Evolutionary conservation across 1,284 basidiomycete species (phyloP).

Genomic region (Sporisorium reilianum): DNA sequence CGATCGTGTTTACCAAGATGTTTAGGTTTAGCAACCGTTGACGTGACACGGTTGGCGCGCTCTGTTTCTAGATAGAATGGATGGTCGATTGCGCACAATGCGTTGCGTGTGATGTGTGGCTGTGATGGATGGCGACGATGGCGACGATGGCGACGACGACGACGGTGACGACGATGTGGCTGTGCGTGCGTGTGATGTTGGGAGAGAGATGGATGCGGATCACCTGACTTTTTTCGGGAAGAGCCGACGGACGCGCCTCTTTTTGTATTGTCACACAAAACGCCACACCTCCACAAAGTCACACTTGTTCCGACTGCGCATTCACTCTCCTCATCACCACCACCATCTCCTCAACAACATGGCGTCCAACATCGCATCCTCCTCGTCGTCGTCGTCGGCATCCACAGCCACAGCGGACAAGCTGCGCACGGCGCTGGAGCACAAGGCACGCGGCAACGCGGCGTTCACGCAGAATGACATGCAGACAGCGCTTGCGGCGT

Average conservation of each 20-base stretch:
- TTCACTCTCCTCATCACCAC: slow-evolving; percentile 3
- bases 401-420: slow-evolving; percentile 6
- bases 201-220: background rate
- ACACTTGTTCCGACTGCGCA: slow-evolving; percentile 5
- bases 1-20: slow-evolving; percentile 49
- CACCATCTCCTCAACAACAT: slow-evolving; percentile 2
- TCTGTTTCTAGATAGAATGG: no score
- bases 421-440: slow-evolving; percentile 11
- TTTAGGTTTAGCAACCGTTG: slow-evolving; percentile 54
- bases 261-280: background rate
- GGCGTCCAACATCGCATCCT: slow-evolving; percentile 5
- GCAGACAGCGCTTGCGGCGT: slow-evolving; percentile 15
- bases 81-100: no score
- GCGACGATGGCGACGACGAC: no score
- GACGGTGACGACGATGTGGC: no score
- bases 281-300: slow-evolving; percentile 3
- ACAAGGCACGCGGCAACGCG: slow-evolving; percentile 30
- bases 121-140: no score
- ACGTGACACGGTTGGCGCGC: no score
- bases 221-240: background rate
- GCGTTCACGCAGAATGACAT: slow-evolving; percentile 21
- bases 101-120: no score
- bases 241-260: background rate
- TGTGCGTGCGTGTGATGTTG: no score
- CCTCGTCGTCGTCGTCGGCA: background rate